Evolutionary conservation across 768 basidiomycete species (phyloP).

Genomic region (Grammothele lineata): DNA sequence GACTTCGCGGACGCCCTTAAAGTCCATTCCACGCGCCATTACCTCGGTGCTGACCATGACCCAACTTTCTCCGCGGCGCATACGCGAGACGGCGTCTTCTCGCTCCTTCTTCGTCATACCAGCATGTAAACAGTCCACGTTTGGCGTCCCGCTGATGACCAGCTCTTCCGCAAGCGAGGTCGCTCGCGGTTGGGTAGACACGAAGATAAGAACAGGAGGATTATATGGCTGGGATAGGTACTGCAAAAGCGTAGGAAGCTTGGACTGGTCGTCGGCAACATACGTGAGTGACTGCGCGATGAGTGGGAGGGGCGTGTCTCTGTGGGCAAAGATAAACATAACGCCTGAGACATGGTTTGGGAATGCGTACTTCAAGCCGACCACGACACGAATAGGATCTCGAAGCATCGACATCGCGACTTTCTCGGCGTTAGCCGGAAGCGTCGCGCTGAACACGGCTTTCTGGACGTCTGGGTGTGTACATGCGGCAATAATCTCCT

Average conservation of each 20-base stretch:
- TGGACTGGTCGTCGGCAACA: conserved; percentile 91
- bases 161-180: conserved; percentile 79
- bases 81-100: conserved; percentile 77
- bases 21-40: conserved; percentile 98
- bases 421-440: conserved; percentile 85
- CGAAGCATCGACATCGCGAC: conserved; percentile 80
- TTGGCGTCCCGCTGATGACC: conserved; percentile 67
- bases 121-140: conserved; percentile 89
- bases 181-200: conserved; percentile 84
- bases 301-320: conserved; percentile 92
- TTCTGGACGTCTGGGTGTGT: conserved; percentile 69
- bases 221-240: conserved; percentile 81
- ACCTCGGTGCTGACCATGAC: conserved; percentile 95
- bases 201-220: conserved; percentile 89
- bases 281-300: conserved; percentile 87
- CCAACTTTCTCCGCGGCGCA: conserved; percentile 91
- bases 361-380: conserved; percentile 81
- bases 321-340: conserved; percentile 26
- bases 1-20: conserved; percentile 89
- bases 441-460: conserved; percentile 91
- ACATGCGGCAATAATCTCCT: conserved; percentile 83
- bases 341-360: background rate
- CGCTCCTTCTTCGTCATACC: conserved; percentile 85
- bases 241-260: conserved; percentile 81
- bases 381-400: conserved; percentile 90